phyloP scores from a whole-genome alignment of 2,329 filamentous ascomycete species.

The Aspergillus cejpii region DNA sequence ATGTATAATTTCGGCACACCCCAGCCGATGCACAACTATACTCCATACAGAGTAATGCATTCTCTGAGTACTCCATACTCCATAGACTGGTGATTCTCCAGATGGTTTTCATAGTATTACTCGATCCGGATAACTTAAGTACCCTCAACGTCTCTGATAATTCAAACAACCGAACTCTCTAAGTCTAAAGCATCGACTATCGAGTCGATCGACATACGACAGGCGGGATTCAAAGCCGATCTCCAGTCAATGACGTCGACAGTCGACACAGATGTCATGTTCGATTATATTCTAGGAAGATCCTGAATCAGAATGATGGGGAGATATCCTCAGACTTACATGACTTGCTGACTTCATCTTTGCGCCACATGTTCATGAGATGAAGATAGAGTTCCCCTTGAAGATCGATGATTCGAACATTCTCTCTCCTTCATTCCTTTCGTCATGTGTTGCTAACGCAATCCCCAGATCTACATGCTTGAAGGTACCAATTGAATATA shows the following conservation, averaged over 20 bases:
- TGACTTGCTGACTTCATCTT: constrained; percentile 10
- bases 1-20: background rate
- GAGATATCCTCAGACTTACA: no score
- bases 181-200: no score
- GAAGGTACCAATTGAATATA: background rate
- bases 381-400: background rate
- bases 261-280: background rate
- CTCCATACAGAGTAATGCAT: background rate
- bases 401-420: background rate
- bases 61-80: background rate
- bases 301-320: no score
- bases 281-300: no score
- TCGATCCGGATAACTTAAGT: no score
- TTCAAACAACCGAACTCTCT: no score
- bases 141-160: no score
- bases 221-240: background rate
- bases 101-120: no score
- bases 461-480: no score
- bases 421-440: background rate
- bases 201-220: no score
- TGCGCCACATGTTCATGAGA: constrained; percentile 7
- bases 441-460: background rate
- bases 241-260: background rate
- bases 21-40: background rate
- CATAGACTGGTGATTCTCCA: no score